phyloP scores from a whole-genome alignment of 2,329 filamentous ascomycete genomes.

The Emericellopsis cladophorae region DNA sequence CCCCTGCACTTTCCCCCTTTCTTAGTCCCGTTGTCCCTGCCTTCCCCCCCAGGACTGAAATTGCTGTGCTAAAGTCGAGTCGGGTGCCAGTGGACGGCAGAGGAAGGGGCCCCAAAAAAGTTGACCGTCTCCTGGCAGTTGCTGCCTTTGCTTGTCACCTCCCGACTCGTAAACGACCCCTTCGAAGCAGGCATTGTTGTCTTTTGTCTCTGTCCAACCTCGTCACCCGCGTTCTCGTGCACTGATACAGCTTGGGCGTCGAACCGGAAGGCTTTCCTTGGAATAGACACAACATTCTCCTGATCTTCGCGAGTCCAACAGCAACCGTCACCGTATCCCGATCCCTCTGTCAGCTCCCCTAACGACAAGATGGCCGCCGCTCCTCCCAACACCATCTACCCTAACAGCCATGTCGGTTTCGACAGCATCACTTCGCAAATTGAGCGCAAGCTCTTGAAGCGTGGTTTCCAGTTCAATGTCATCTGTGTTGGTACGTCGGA shows the following conservation, averaged over 20 bases:
- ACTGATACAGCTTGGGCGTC: no score
- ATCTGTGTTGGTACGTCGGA: constrained; percentile 86
- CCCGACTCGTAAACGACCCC: background rate
- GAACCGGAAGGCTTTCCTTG: no score
- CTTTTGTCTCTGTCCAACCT: background rate
- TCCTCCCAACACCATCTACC: constrained; percentile 64
- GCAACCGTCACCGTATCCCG: background rate
- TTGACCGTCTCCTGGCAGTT: constrained; percentile 16
- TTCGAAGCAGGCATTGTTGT: background rate
- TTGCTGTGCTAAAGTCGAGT: constrained; percentile 23
- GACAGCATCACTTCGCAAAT: constrained; percentile 99
- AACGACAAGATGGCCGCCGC: constrained; percentile 41
- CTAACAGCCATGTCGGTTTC: constrained; percentile 98
- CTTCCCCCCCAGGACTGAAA: constrained; percentile 27
- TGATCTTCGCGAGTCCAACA: background rate
- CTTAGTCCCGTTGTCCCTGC: constrained; percentile 12
- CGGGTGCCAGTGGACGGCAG: background rate
- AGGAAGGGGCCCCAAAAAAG: constrained; percentile 19
- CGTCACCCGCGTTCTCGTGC: background rate
- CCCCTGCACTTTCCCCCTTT: constrained; percentile 26
- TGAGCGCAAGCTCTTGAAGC: constrained; percentile 98
- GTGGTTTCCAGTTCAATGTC: constrained; percentile 99
- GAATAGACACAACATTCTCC: no score
- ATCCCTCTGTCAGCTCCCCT: constrained; percentile 6
- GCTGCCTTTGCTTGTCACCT: constrained; percentile 1